phyloP scores from a whole-genome alignment of 768 basidiomycete genomes.

The Lactarius hatsudake region DNA sequence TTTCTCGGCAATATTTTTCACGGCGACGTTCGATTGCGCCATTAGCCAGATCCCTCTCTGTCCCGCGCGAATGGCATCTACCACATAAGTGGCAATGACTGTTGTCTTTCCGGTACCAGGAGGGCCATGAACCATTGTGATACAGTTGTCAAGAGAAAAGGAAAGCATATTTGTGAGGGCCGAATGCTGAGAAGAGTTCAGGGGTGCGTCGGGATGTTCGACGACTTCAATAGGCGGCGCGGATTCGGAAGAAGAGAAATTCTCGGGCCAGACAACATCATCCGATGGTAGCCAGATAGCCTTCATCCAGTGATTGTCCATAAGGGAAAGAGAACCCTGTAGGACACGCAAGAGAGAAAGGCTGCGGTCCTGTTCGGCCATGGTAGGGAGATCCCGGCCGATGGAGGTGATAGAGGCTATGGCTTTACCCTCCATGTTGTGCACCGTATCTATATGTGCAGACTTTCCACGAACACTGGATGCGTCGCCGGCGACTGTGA shows the following conservation, averaged over 20 bases:
- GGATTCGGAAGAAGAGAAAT: slow-evolving; percentile 31
- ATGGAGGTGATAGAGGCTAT: slow-evolving; percentile 44
- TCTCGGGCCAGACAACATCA: slow-evolving; percentile 39
- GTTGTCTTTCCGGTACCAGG: slow-evolving; percentile 36
- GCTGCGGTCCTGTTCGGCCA: slow-evolving; percentile 49
- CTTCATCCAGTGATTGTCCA: slow-evolving; percentile 39
- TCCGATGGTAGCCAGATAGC: slow-evolving; percentile 36
- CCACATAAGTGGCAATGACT: slow-evolving; percentile 36
- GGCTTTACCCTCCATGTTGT: slow-evolving; percentile 34
- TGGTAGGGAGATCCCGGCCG: slow-evolving; percentile 57
- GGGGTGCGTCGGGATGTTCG: slow-evolving; percentile 31
- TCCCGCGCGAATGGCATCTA: slow-evolving; percentile 32
- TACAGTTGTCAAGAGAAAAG: slow-evolving; percentile 34
- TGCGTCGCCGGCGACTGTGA: slow-evolving; percentile 30
- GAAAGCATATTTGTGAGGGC: slow-evolving; percentile 42
- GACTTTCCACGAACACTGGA: slow-evolving; percentile 16
- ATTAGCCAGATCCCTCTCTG: slow-evolving; percentile 64
- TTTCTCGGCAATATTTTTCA: slow-evolving; percentile 87
- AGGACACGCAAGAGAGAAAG: slow-evolving; percentile 35
- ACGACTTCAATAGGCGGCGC: slow-evolving; percentile 27
- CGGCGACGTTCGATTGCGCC: slow-evolving; percentile 84
- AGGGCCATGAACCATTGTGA: slow-evolving; percentile 38
- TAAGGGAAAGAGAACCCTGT: slow-evolving; percentile 35
- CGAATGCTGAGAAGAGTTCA: slow-evolving; percentile 41
- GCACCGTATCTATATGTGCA: slow-evolving; percentile 31